A percentile compares a stretch with the other conserved stretches of the same genome.
These are phyloP conservation scores for Stemphylium beticola DNA, from an alignment of 2,329 filamentous ascomycete genomes.

Conservation along the genomic window DNA sequence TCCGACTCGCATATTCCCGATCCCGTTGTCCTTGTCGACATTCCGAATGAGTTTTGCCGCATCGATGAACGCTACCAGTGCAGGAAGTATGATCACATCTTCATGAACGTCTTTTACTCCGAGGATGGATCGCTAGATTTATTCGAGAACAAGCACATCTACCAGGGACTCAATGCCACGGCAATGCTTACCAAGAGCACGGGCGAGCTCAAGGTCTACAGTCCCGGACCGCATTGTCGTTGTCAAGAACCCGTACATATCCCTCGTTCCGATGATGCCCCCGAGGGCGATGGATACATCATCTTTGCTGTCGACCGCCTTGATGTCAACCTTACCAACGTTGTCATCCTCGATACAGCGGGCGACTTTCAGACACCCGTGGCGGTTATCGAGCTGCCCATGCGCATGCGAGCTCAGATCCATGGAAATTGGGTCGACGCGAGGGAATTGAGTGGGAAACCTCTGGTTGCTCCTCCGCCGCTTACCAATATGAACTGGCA, in stretches of 20 bases:
- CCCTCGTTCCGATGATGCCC: constrained; percentile 48
- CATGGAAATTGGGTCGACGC: constrained; percentile 56
- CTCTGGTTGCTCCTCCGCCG: too few species aligned
- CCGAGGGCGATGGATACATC: constrained; percentile 58
- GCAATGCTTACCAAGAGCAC: constrained; percentile 19
- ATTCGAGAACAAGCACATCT: background rate
- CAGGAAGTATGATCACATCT: background rate
- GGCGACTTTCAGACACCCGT: constrained; percentile 43
- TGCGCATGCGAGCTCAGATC: constrained; percentile 38
- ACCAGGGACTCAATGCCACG: constrained; percentile 9
- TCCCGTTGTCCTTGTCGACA: constrained; percentile 40
- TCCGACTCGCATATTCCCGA: constrained; percentile 27
- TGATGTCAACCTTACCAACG: constrained; percentile 31
- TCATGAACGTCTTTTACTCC: background rate
- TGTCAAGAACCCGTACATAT: constrained; percentile 61
- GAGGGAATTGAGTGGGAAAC: too few species aligned
- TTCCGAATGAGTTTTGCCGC: constrained; percentile 49
- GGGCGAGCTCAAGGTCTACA: constrained; percentile 33
- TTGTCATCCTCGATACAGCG: constrained; percentile 48
- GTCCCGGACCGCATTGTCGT: constrained; percentile 41
- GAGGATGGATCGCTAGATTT: background rate
- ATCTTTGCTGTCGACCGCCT: constrained; percentile 52
- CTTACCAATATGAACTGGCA: too few species aligned
- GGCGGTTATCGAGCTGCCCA: constrained; percentile 47
- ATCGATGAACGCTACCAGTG: constrained; percentile 52